Conservation (phyloP, 768 basidiomycete species). For the Suillus spraguei region DNA sequence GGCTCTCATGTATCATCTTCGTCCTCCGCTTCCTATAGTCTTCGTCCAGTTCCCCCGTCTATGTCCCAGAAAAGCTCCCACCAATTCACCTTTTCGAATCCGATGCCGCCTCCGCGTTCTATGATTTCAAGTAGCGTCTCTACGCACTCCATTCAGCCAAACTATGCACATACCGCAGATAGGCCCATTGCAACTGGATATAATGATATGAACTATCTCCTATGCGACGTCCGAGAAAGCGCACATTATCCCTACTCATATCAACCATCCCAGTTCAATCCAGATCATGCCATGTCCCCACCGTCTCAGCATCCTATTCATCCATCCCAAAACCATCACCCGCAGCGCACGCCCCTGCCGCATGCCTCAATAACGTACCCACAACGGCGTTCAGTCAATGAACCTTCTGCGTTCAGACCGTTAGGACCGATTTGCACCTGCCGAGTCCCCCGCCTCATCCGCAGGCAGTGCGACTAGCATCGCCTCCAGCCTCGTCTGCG, state of each 20-base stretch:
- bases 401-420: conserved; percentile 54
- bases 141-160: conserved; percentile 36
- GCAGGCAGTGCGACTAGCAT: conserved; percentile 43
- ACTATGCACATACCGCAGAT: conserved; percentile 53
- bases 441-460: conserved; percentile 46
- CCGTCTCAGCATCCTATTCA: conserved; percentile 45
- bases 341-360: conserved; percentile 41
- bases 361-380: conserved; percentile 51
- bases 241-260: conserved; percentile 56
- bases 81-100: conserved; percentile 44
- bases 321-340: conserved; percentile 33
- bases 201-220: conserved; percentile 46
- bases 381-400: conserved; percentile 59
- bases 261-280: conserved; percentile 45
- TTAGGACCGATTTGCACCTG: conserved; percentile 53
- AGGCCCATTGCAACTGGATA: conserved; percentile 51
- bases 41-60: conserved; percentile 45
- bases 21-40: conserved; percentile 47
- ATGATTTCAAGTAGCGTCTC: conserved; percentile 46
- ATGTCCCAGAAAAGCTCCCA: conserved; percentile 48
- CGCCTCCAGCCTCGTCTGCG: conserved; percentile 43
- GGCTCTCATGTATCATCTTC: conserved; percentile 39
- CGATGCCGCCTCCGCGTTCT: conserved; percentile 43
- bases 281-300: conserved; percentile 43
- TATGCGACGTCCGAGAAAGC: conserved; percentile 49